phyloP scores from a whole-genome alignment of 1,139 yeast genomes.

The Yamadazyma atmosphaerica region DNA sequence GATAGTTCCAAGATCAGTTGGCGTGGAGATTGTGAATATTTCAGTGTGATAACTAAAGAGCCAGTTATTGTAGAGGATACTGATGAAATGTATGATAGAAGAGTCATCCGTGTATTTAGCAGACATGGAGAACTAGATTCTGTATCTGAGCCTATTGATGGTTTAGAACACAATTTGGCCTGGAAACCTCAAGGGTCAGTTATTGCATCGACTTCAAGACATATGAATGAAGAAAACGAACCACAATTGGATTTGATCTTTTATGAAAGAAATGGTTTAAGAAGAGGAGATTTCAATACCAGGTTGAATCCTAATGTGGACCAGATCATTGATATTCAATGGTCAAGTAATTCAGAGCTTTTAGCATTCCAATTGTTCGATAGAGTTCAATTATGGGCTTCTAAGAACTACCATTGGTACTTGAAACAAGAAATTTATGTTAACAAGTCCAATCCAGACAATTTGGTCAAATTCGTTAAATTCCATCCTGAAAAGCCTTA shows the following conservation, averaged over 20 bases:
- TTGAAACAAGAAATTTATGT: slow-evolving; percentile 72
- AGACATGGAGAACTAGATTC: slow-evolving; percentile 79
- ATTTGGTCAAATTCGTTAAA: slow-evolving; percentile 49
- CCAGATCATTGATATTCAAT: slow-evolving; percentile 53
- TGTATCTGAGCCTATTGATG: slow-evolving; percentile 89
- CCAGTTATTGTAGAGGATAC: slow-evolving; percentile 43
- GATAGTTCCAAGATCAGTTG: slow-evolving; percentile 61
- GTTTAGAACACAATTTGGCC: slow-evolving; percentile 67
- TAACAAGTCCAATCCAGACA: slow-evolving; percentile 23
- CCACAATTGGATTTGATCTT: slow-evolving; percentile 62
- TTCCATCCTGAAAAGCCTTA: slow-evolving; percentile 93
- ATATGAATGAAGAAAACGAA: slow-evolving; percentile 42
- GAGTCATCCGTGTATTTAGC: slow-evolving; percentile 81
- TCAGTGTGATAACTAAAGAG: slow-evolving; percentile 69
- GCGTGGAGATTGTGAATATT: slow-evolving; percentile 94
- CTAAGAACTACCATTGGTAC: slow-evolving; percentile 95
- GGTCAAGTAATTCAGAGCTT: slow-evolving; percentile 85
- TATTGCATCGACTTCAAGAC: slow-evolving; percentile 79
- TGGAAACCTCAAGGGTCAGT: slow-evolving; percentile 94
- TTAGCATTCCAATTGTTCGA: slow-evolving; percentile 65
- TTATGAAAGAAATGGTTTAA: slow-evolving; percentile 89
- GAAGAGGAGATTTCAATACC: slow-evolving; percentile 83
- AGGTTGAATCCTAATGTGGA: slow-evolving; percentile 54
- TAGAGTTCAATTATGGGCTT: slow-evolving; percentile 81
- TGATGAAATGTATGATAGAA: slow-evolving; percentile 49